Base-by-base conservation (phyloP, 1,139 yeast genomes). In the Protomyces gravidus region DNA sequence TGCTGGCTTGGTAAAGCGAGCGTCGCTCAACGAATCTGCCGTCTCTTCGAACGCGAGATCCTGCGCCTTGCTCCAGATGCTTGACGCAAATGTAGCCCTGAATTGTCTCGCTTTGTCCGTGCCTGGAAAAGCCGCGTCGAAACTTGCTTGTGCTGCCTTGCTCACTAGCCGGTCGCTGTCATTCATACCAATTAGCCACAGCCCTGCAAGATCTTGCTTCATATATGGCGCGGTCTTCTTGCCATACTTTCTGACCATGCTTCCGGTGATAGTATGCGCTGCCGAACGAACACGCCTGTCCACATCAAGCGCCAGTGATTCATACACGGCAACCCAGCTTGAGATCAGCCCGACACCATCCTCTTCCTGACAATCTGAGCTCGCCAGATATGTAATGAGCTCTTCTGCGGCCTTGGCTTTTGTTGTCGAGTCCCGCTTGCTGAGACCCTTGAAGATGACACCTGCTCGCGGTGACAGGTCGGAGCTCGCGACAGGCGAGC, bases 401-500 rank as follows among this genome's bases (percentile, higher is more conserved):
- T 87, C 95, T 9, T 67, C 71, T 36, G 89, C 73, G 0, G 95
- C 89, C 68, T 85, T 86, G 67, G 89, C 96, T 68, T 84, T 86
- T 0, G 98, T 92, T 23, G 82, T 84, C 13, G 86, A 79, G 67
- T 89, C 96, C 68, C 86, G 82, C 70, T 89, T 90, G 68, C 84
- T 69, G 49, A 90, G 72, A 15, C 86, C 81, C 69, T 87, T 89
- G 75, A 89, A 86, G 11, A 84, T 75, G 19, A 90, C 76, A 4
- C 21, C 42, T 9, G 21, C 21, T n/a, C 42, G 42, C 19, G 42
- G 42, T 5, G 42, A 36, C 17, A 36, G 42, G 19, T 36, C 42
- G 19, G 42, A 15, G 5, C 42, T 23, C 3, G 19, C 21, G 5
- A 11, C 17, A 2, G 42, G 42, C 4, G 42, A 36, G 42, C 42